Conservation (phyloP, 2,329 filamentous ascomycete species). For the Magnaporthiopsis rhizophila region DNA sequence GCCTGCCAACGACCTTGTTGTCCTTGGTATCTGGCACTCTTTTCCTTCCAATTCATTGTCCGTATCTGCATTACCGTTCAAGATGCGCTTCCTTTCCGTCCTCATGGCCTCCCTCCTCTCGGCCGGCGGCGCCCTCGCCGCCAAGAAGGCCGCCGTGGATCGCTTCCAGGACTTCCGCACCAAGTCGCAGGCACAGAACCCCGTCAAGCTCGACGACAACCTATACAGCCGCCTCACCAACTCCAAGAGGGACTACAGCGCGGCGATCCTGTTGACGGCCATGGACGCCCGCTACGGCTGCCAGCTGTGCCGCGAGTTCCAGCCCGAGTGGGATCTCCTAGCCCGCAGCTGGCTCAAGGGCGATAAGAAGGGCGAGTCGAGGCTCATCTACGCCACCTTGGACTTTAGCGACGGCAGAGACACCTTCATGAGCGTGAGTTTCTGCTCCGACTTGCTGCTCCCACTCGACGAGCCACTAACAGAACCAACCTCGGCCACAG, state of each 20-base stretch:
- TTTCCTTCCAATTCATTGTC: background rate
- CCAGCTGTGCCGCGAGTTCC: slow-evolving; percentile 79
- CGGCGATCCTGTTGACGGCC: slow-evolving; percentile 79
- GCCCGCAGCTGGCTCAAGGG: slow-evolving; percentile 81
- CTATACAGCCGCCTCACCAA: slow-evolving; percentile 69
- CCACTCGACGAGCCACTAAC: slow-evolving; percentile 8
- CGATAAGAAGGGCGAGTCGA: slow-evolving; percentile 64
- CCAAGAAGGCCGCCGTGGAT: slow-evolving; percentile 49
- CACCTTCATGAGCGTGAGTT: slow-evolving; percentile 74
- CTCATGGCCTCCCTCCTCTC: slow-evolving; percentile 58
- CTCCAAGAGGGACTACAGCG: slow-evolving; percentile 73
- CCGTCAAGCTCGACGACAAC: slow-evolving; percentile 71
- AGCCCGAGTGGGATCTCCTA: slow-evolving; percentile 88
- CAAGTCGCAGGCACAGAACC: slow-evolving; percentile 55
- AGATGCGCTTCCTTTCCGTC: slow-evolving; percentile 61
- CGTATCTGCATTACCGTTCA: slow-evolving; percentile 19
- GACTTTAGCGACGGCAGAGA: slow-evolving; percentile 82
- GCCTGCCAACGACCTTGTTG: background rate
- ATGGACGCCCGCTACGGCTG: slow-evolving; percentile 78
- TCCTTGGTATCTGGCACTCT: background rate
- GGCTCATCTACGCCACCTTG: slow-evolving; percentile 72
- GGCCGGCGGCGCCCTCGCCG: slow-evolving; percentile 46
- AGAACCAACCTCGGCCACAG: slow-evolving; percentile 34
- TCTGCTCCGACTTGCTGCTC: background rate
- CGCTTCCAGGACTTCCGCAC: slow-evolving; percentile 65